Evolutionary conservation across 2,329 filamentous ascomycete species (phyloP).

Genomic region (Aspergillus aculeatus): DNA sequence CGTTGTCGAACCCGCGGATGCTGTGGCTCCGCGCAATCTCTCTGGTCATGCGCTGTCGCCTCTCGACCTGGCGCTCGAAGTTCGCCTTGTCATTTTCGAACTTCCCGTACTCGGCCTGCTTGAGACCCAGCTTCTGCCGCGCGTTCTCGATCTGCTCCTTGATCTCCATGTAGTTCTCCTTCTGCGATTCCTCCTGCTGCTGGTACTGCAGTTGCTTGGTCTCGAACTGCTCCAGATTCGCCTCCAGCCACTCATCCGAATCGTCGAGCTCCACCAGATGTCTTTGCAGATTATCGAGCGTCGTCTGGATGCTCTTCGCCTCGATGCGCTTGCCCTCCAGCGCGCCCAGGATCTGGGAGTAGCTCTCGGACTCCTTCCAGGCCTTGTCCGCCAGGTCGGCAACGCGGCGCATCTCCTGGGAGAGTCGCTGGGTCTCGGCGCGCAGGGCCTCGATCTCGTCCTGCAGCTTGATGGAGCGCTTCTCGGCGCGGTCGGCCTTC

Average conservation of each 20-base stretch:
- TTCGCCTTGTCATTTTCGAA: slow-evolving; percentile 83
- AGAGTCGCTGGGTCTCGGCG: slow-evolving; percentile 60
- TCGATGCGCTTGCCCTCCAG: slow-evolving; percentile 75
- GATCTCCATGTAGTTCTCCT: slow-evolving; percentile 65
- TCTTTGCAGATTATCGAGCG: slow-evolving; percentile 66
- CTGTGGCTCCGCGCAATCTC: slow-evolving; percentile 73
- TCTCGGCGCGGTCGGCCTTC: slow-evolving; percentile 70
- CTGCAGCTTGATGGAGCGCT: slow-evolving; percentile 63
- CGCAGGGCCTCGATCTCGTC: slow-evolving; percentile 60
- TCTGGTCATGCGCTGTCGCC: slow-evolving; percentile 71
- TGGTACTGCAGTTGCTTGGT: slow-evolving; percentile 67
- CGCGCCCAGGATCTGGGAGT: slow-evolving; percentile 70
- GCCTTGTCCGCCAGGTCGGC: slow-evolving; percentile 61
- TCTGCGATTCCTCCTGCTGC: slow-evolving; percentile 62
- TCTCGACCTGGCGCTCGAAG: slow-evolving; percentile 74
- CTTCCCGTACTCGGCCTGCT: slow-evolving; percentile 60
- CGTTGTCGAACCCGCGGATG: slow-evolving; percentile 80
- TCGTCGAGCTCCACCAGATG: slow-evolving; percentile 77
- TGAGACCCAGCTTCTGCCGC: slow-evolving; percentile 42
- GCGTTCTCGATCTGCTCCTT: slow-evolving; percentile 49
- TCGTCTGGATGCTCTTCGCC: slow-evolving; percentile 67
- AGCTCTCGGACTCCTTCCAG: slow-evolving; percentile 70
- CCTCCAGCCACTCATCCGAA: slow-evolving; percentile 71
- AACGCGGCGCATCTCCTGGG: slow-evolving; percentile 45
- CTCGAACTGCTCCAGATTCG: slow-evolving; percentile 73